Evolutionary conservation across 148 eudicot genomes (phyloP).

Genomic region (Linanthus parryae): DNA sequence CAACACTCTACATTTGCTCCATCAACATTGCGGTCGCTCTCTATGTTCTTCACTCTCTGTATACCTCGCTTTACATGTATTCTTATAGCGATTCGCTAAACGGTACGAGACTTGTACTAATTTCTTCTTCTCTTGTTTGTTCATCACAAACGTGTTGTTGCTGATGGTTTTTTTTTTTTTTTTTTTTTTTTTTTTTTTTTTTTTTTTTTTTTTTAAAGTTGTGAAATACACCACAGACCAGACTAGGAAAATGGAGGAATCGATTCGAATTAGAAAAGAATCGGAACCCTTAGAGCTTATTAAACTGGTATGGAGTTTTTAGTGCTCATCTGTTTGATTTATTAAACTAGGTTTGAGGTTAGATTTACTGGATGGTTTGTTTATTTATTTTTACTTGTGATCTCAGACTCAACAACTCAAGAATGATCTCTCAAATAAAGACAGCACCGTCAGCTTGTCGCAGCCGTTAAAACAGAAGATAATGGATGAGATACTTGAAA

Average conservation of each 20-base stretch:
- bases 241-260: conserved; percentile 72
- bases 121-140: no score
- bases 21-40: conserved; percentile 67
- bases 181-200: no score
- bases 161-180: no score
- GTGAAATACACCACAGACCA: conserved; percentile 57
- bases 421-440: conserved; percentile 24
- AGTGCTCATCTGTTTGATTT: no score
- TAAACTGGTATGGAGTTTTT: conserved; percentile 38
- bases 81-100: conserved; percentile 27
- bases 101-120: conserved; percentile 23
- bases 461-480: conserved; percentile 43
- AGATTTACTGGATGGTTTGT: no score
- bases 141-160: no score
- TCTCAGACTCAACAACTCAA: conserved; percentile 47
- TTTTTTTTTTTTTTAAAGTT: conserved; percentile 43
- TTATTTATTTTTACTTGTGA: conserved; percentile 11
- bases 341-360: no score
- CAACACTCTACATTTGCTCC: conserved; percentile 57
- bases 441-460: conserved; percentile 32
- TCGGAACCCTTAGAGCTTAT: conserved; percentile 64
- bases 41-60: conserved; percentile 60
- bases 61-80: conserved; percentile 55
- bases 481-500: conserved; percentile 41
- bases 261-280: conserved; percentile 53